A percentile compares a stretch with the other conserved stretches of the same genome.
phyloP scores from a whole-genome alignment of 192 early-diverging fungal species.

The Diversispora epigaea region DNA sequence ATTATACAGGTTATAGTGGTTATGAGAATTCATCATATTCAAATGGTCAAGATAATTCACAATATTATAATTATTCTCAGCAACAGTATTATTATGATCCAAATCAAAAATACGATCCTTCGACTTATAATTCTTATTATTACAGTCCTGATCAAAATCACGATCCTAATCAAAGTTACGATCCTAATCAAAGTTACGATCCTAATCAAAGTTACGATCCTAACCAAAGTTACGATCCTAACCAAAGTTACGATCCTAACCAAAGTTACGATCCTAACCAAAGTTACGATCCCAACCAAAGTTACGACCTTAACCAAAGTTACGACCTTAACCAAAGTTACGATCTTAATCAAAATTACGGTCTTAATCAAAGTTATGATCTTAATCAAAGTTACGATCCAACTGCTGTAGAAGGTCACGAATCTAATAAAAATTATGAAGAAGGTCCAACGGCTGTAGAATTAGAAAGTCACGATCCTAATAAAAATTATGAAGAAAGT shows the following conservation, averaged over 20 bases:
- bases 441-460: no score
- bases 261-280: not conserved
- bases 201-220: not conserved
- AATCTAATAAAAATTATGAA: no score
- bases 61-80: slow-evolving; percentile 28
- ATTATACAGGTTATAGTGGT: not conserved
- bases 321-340: not conserved
- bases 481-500: no score
- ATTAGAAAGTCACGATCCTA: no score
- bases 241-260: not conserved
- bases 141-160: not conserved
- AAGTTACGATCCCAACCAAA: slow-evolving; percentile 1
- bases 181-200: not conserved
- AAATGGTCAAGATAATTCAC: slow-evolving; percentile 25
- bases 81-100: slow-evolving; percentile 25
- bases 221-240: not conserved
- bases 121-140: slow-evolving; percentile 16
- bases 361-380: no score
- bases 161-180: not conserved
- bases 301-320: not conserved
- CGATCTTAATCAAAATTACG: no score
- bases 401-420: no score
- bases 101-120: not conserved
- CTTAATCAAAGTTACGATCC: no score
- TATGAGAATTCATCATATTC: not conserved